phyloP scores from a whole-genome alignment of 495 filamentous ascomycete species.

The Talaromyces proteolyticus region DNA sequence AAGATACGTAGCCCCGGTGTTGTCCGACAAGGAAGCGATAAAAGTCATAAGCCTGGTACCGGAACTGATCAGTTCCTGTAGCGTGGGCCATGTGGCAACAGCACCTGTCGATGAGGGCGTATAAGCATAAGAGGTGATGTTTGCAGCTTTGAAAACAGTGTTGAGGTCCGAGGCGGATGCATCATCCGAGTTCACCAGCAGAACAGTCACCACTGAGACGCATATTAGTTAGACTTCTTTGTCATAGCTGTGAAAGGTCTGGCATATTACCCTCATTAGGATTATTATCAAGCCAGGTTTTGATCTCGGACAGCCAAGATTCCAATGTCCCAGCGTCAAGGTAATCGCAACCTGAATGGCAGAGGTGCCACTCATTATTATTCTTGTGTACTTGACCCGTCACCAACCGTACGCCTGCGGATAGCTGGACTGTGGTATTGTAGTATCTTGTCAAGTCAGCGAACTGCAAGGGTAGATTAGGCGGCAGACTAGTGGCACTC shows the following conservation, averaged over 20 bases:
- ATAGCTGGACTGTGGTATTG: constrained; percentile 65
- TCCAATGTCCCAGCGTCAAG: constrained; percentile 62
- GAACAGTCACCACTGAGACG: constrained; percentile 60
- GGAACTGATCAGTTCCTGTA: constrained; percentile 57
- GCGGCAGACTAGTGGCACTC: constrained; percentile 14
- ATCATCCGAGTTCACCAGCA: constrained; percentile 68
- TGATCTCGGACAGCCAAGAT: constrained; percentile 56
- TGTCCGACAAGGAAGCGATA: constrained; percentile 45
- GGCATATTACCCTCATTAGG: constrained; percentile 52
- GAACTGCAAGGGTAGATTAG: not conserved
- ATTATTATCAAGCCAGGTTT: constrained; percentile 61
- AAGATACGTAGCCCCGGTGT: constrained; percentile 53
- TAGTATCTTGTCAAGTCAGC: constrained; percentile 37
- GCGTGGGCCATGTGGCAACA: constrained; percentile 57
- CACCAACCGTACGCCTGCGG: constrained; percentile 65
- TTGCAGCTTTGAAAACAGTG: constrained; percentile 47
- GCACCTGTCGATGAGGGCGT: constrained; percentile 40
- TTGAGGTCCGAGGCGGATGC: constrained; percentile 48
- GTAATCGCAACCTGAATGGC: constrained; percentile 57
- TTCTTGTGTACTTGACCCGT: constrained; percentile 64
- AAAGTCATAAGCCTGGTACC: constrained; percentile 63
- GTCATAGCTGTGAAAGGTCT: constrained; percentile 10
- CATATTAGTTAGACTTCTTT: too few relatives aligned
- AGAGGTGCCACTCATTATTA: constrained; percentile 54
- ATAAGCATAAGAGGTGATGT: constrained; percentile 59